phyloP scores from a whole-genome alignment of 2,329 filamentous ascomycete genomes.

The Talaromyces funiculosus region DNA sequence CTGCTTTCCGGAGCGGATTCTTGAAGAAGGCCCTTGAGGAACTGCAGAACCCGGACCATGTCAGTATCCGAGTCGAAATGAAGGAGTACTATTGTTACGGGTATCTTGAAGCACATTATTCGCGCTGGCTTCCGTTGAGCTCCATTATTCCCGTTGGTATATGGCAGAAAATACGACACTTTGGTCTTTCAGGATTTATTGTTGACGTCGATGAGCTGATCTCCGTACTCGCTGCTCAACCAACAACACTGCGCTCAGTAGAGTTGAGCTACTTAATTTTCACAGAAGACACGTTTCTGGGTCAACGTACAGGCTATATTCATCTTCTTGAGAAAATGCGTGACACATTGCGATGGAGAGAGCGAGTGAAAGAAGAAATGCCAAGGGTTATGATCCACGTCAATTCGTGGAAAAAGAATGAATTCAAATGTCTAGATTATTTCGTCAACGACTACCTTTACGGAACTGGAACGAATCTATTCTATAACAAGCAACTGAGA shows the following conservation, averaged over 20 bases:
- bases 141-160: no score
- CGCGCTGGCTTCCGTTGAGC: no score
- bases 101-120: no score
- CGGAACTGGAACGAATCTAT: not conserved
- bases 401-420: not conserved
- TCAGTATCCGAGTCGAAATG: no score
- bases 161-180: conserved; percentile 28
- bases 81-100: no score
- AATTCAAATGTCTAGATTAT: not conserved
- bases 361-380: not conserved
- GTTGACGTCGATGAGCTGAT: conserved; percentile 25
- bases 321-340: not conserved
- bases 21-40: not conserved
- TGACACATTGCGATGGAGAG: not conserved
- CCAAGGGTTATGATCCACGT: not conserved
- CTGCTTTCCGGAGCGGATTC: conserved; percentile 10
- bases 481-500: no score
- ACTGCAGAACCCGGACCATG: no score
- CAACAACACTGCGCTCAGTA: conserved; percentile 24
- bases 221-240: conserved; percentile 24
- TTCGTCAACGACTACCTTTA: not conserved
- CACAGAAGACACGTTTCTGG: no score
- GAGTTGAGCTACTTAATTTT: conserved; percentile 32
- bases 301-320: not conserved
- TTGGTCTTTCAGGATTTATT: conserved; percentile 25